Base-by-base conservation (phyloP, 2,329 filamentous ascomycete genomes). In the Trichoderma brevicompactum region DNA sequence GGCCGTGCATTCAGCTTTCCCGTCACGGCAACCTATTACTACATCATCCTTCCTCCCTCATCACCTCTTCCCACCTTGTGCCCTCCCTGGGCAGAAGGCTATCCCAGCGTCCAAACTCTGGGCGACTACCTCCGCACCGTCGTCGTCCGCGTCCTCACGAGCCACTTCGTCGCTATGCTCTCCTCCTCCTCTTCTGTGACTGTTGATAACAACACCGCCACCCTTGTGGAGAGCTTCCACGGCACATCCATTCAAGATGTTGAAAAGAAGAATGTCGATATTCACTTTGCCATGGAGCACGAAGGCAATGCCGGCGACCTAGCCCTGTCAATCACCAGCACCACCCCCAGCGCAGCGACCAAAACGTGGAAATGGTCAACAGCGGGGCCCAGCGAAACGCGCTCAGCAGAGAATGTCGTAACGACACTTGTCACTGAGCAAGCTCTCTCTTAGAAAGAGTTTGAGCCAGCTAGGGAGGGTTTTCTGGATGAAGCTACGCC, bases 121-220 rank as follows among this genome's bases (percentile, higher is more conserved):
- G 73, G 77, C 12, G 78, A 79, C 68, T 85, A 85, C 71, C 69
- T 86, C 8, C 74, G 77, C 64, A 78, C 78, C 17, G 79, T 81
- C 12, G 75, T 79, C 7, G 70, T 77, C 28, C 81, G 79, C 50
- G 75, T 76, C 48, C 73, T 84, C 3, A 73, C 78, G 0, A 72
- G 78, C 9, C 75, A 76, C 62, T 73, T 75, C 54, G 70, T 80
- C 36, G 68, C 71, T 23, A 67, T 68, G 38, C 69, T 76, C 15
- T 59, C 63, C 15, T 43, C 43, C 1, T 59, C 49, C 19, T 10
- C 44, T 2, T 10, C 44, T 2, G 13, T 36, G 7, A 52, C 23
- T 7, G 48, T 44, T 23, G 23, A 40, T 10, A 28, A 40, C 52
- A n/a, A 48, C 36, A 13, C 6, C n/a, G n/a, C 32, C 10, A 15